Base-by-base conservation (phyloP, 129 eudicot genomes). In the Gnaphalium uliginosum region DNA sequence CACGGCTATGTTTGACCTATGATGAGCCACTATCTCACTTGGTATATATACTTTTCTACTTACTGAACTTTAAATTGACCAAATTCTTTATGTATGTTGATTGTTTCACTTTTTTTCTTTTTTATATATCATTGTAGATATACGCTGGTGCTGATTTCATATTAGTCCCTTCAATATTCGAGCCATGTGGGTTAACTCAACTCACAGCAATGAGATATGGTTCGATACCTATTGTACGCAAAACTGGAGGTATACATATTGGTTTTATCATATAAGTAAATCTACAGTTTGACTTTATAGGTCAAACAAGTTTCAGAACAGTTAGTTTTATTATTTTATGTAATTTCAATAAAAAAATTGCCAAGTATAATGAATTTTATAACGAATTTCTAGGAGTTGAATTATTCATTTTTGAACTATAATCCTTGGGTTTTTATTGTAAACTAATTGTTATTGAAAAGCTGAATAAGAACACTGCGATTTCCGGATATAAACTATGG, bases 131-230 rank as follows among this genome's bases (percentile, higher is more conserved):
- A 8, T 29, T 79, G 77, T 75, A 94, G 99, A 94, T 94, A 83
- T 94, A 94, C 61, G 97, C 92, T 61, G 99, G 89, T 68, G 87
- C 99, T 26, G 99, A 94, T 91, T 87, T 94, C 81, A 94, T 94
- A 58, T 73, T 94, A 67, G 99, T 94, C 87, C 99, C 99, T 71
- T 94, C 99, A 41, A 89, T 94, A 64, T 94, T 94, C 72, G 99
- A 94, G 89, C 99, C 99, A n/a, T 94, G 99, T 78, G 99, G 99
- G 78, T 88, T 94, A 30, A 94, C 99, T 65, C 99, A 94, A 82
- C 99, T 94, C 83, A 92, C 87, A 3, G 99, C 99, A 50, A 94
- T 94, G 99, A 85, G 99, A 94, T 94, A 94, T 37, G 99, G 99
- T 56, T 90, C 99, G 14, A 82, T 94, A 75, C 96, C 99, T 21